Evolutionary conservation across 2,329 filamentous ascomycete genomes (phyloP).

Genomic region (Phyllosticta capitalensis): DNA sequence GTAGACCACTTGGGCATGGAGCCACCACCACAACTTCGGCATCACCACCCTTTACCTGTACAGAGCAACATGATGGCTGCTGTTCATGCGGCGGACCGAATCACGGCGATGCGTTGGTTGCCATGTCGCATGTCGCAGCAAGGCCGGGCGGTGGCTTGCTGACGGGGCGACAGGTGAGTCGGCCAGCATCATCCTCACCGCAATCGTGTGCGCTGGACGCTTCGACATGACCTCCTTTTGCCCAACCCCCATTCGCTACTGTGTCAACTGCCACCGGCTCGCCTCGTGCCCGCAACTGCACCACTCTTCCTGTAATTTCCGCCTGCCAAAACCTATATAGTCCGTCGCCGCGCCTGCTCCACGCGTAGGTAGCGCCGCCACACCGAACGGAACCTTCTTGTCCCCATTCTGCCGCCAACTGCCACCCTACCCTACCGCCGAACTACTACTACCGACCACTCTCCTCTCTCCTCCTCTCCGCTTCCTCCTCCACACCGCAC

Average conservation of each 20-base stretch:
- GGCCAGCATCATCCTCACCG: not conserved
- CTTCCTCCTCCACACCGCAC: not conserved
- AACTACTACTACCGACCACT: not conserved
- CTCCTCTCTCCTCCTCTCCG: not conserved
- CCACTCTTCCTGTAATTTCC: conserved; percentile 6
- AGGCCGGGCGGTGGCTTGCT: not conserved
- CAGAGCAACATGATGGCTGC: too few relatives aligned
- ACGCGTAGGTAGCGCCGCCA: not conserved
- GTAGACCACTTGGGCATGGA: too few relatives aligned
- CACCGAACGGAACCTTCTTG: not conserved
- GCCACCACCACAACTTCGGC: too few relatives aligned
- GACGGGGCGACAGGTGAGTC: not conserved
- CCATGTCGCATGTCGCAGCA: conserved; percentile 6
- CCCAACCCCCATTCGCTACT: not conserved
- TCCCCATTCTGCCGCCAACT: not conserved
- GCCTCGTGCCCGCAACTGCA: too few relatives aligned
- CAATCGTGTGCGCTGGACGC: not conserved
- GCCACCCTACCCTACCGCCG: not conserved
- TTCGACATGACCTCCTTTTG: not conserved
- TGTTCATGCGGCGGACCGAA: not conserved
- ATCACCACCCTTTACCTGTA: too few relatives aligned
- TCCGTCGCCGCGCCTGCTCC: not conserved
- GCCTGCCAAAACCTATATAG: conserved; percentile 3
- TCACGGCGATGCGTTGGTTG: not conserved
- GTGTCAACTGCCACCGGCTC: too few relatives aligned